Evolutionary conservation across 2,329 filamentous ascomycete genomes (phyloP), one percentile per base, ranked within the genome.

Genomic region (Colletotrichum sublineola): DNA sequence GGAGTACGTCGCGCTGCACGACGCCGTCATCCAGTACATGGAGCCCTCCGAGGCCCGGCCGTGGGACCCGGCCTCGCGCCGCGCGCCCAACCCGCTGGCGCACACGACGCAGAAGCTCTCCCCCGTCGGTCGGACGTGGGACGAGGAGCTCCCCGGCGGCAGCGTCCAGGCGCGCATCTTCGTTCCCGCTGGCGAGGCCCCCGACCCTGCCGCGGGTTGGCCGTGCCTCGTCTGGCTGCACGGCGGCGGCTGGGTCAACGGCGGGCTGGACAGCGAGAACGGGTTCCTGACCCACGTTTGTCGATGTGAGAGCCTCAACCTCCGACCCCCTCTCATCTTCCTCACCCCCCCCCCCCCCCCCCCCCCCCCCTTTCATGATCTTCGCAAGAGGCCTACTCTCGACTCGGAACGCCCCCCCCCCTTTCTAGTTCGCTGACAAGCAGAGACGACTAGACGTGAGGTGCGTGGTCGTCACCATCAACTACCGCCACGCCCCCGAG

Each of bases 211-310:
- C 7, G 81, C 79, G 2, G 40, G 66, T 15, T 83, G 81, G 81
- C 81, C 82, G 2, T 75, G 77, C 6, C 76, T 83, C n/a, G 65
- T 84, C 11, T 84, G 82, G 82, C 80, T 79, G 33, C 82, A 84
- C 56, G 82, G 82, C 31, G 82, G 82, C 6, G 82, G 82, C 3
- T 84, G 81, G 81, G 82, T 79, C 5, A 77, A 81, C 63, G 82
- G 82, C 0, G 79, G 78, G 3, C 62, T 82, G 7, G 76, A 77
- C 8, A 82, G 77, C 63, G 80, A 81, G 11, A 79, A 78, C 12
- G 81, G 79, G 44, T 78, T 82, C 48, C 78, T 79, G 56, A 80
- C 78, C 5, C 77, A 77, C 61, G 70, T 79, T 11, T 83, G 80
- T 61, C 67, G 78, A 33, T 20, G 63, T 70, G 8, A 18, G 46